Evolutionary conservation across 495 filamentous ascomycete genomes (phyloP), one percentile per base, ranked within the genome.

Genomic region (Neurospora sublineolata): DNA sequence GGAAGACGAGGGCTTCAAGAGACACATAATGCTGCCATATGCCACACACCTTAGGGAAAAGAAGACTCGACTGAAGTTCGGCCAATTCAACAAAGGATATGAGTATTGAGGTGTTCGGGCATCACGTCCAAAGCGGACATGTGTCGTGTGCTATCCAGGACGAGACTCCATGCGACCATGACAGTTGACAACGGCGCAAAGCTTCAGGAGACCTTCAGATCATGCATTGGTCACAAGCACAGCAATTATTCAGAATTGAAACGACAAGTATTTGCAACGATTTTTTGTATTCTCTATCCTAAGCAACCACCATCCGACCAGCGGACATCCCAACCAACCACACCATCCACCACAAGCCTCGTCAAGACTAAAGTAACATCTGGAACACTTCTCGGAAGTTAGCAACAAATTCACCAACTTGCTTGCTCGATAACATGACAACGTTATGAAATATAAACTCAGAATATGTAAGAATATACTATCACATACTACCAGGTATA

Each of bases 381-480:
- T 64, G 33, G 27, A 33, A 64, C 14, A 33, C 27, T 64, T 64
- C 33, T 33, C 0, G 52, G 33, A 64, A 64, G 52, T 64, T 33
- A 64, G 52, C 52, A 18, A 64, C 12, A 9, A 2, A 27, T 33
- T 64, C 27, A 33, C 6, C 6, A 30, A 64, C 27, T 33, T 1
- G 6, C 2, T 8, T 27, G 33, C 52, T 64, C 27, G 27, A 64
- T 27, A 33, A 16, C 52, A 64, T 33, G 52, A 64, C 23, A 18
- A 14, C 16, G 52, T 64, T 14, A 18, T 1, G 12, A 27, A 14
- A 33, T 64, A 64, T 64, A 64, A 64, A 64, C 52, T 78, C 77
- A 78, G 77, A 78, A 78, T 78, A 78, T 78, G 77, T 78, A 78
- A 78, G 77, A 78, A 75, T 73, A 67, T 71, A 78, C 76, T 78